Evolutionary conservation across 176 grass and related monocot species (phyloP).

Genomic region (Sorghum bicolor): DNA sequence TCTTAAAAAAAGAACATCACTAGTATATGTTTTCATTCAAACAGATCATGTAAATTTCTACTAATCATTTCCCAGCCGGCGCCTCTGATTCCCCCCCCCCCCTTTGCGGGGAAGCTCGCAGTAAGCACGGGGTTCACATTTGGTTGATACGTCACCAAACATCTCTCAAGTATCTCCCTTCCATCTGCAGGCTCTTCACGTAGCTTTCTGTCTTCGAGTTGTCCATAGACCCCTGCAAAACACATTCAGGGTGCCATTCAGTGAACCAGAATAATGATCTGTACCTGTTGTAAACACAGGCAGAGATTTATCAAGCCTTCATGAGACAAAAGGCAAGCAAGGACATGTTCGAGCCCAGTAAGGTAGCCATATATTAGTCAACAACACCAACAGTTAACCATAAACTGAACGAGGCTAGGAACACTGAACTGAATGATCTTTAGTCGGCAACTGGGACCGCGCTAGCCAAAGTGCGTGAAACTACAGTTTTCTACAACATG

Average conservation of each 20-base stretch:
- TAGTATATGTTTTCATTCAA: not conserved
- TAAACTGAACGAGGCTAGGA: not conserved
- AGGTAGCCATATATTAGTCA: not conserved
- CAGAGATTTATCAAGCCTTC: not conserved
- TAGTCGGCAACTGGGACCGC: not conserved
- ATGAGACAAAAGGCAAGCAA: not conserved
- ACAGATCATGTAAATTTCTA: not conserved
- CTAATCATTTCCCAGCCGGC: not conserved
- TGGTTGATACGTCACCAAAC: constrained; percentile 50
- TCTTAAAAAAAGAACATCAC: not conserved
- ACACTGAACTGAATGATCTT: not conserved
- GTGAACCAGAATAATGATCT: not conserved
- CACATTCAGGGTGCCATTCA: not conserved
- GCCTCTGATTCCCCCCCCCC: too few relatives aligned
- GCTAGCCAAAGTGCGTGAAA: not conserved
- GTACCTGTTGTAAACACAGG: not conserved
- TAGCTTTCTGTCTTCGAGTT: constrained; percentile 73
- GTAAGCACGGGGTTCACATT: not conserved
- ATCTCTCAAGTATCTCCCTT: constrained; percentile 94
- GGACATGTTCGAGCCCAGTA: not conserved
- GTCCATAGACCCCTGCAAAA: constrained; percentile 71
- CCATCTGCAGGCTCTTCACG: constrained; percentile 82
- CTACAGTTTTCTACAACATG: not conserved
- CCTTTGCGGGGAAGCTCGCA: not conserved
- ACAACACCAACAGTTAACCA: not conserved